Evolutionary conservation across 75 land plant genomes (phyloP), one percentile per base, ranked within the genome.

Genomic region (Chamaecyparis obtusa): DNA sequence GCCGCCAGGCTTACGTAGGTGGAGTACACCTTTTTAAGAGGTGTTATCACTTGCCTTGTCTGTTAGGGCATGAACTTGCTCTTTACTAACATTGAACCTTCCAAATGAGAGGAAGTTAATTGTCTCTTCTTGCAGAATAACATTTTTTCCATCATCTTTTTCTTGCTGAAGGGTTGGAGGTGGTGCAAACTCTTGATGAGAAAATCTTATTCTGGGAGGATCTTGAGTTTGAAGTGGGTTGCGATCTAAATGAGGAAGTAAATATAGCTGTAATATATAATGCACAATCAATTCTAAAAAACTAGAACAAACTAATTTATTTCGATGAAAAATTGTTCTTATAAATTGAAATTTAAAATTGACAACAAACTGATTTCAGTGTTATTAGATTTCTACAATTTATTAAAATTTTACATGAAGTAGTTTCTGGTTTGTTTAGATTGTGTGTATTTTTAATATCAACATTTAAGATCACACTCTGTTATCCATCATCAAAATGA

Each of bases 1-100:
- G 84, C 94, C 0, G 95, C 88, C 32, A 95, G 85, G 87, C 86
- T 86, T 56, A 88, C 90, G 77, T 91, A 95, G 39, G 89, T 87
- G 88, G 92, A 91, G 86, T 91, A 94, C 6, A 5, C 74, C 84
- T 48, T 51, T 7, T 54, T 24, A 32, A 21, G n/a, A 24, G 35
- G 56, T n/a, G 9, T 27, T 48, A 2, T 86, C 49, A 4, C 76
- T 89, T 10, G 91, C 91, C 86, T 87, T 89, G 83, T 48, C 64
- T 87, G 91, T 95, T 8, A 93, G 89, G 32, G 85, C 74, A 24
- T 83, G 60, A 35, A 92, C 46, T 39, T 95, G 94, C 37, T 90
- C 92, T 17, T 36, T 80, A 1, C 90, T 84, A 60, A 95, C 32
- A 27, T 83, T 85, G 76, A 95, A 89, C 41, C 91, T 87, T 39